phyloP scores from a whole-genome alignment of 1,284 basidiomycete species.

The Dichomitus squalens region DNA sequence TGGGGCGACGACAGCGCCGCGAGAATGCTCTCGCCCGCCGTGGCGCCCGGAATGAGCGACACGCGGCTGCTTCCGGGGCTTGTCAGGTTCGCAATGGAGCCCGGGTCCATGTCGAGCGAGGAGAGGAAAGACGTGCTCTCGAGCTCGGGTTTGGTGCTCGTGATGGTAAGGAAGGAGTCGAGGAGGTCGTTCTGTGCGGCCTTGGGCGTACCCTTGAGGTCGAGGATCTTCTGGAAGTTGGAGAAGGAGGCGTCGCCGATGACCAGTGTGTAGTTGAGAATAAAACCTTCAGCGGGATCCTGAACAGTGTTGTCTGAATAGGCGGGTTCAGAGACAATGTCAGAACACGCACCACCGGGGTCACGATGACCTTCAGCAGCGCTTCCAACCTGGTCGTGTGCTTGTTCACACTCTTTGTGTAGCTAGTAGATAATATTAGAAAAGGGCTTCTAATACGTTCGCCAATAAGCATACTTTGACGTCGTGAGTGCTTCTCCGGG shows the following conservation, averaged over 20 bases:
- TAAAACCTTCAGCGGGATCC: slow-evolving; percentile 92
- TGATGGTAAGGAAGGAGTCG: slow-evolving; percentile 89
- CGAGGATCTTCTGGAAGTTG: slow-evolving; percentile 99
- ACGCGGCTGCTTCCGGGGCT: slow-evolving; percentile 64
- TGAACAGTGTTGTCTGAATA: slow-evolving; percentile 31
- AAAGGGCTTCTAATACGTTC: background rate
- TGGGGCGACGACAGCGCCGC: slow-evolving; percentile 61
- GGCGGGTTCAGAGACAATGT: background rate
- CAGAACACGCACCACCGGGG: slow-evolving; percentile 69
- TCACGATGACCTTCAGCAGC: slow-evolving; percentile 91
- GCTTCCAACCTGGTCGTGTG: slow-evolving; percentile 84
- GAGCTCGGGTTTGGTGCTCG: slow-evolving; percentile 86
- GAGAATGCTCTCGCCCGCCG: slow-evolving; percentile 53
- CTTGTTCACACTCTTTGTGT: slow-evolving; percentile 80
- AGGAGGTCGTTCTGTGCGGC: slow-evolving; percentile 86
- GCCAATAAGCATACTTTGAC: slow-evolving; percentile 46
- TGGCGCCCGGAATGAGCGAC: slow-evolving; percentile 42
- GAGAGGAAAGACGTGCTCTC: slow-evolving; percentile 89
- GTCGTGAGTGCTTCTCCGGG: slow-evolving; percentile 70
- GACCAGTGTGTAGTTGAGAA: slow-evolving; percentile 90
- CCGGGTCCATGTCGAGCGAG: slow-evolving; percentile 91
- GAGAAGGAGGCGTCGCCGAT: slow-evolving; percentile 92
- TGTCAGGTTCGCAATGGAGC: slow-evolving; percentile 47
- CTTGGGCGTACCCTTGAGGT: slow-evolving; percentile 92
- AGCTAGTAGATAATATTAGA: slow-evolving; percentile 47